Base-by-base conservation (phyloP, 179 eudicot genomes). In the Actinidia chinensis region DNA sequence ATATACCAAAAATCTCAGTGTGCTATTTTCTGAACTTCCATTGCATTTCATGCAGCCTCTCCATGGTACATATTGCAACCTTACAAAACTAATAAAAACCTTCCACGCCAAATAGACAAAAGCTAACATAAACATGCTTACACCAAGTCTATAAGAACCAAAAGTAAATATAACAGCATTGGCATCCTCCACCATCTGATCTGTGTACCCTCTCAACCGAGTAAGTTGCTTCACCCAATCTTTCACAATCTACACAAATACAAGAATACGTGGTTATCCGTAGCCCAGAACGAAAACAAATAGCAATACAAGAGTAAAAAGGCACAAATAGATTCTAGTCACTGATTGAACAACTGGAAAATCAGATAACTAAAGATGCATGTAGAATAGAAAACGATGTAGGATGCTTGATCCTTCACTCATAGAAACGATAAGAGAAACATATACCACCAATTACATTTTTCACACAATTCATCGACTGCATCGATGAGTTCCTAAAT, bases 71-170 rank as follows among this genome's bases (percentile, higher is more conserved):
- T 15, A 75, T 44, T 43, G 55, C 42, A 60, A 20, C 60, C 55
- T 48, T 58, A 47, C 6, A 33, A 6, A 50, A 46, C 23, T 17
- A 33, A 61, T 60, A 51, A 23, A 14, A 8, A 12, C 22, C 52
- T 63, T 4, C 43, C 11, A n/a, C 13, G 51, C 51, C 40, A 18
- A 69, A 78, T 33, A 52, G 22, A 54, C 18, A 46, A 68, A 55
- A 76, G 52, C 56, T 23, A 54, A 14, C 8, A 44, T 15, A 66
- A 23, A 4, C 51, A 67, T 72, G 52, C 92, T 89, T 88, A 93
- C 97, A 89, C 97, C 98, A 40, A 94, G 89, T 68, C 92, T 83
- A 80, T 91, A 94, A 61, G 98, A 94, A 78, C 98, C 98, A 82
- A 93, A 94, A 76, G 98, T 93, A 22, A 91, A 88, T 73, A 93